Conservation (phyloP, 164 flowering plant genomes). For the Umbellularia californica region DNA sequence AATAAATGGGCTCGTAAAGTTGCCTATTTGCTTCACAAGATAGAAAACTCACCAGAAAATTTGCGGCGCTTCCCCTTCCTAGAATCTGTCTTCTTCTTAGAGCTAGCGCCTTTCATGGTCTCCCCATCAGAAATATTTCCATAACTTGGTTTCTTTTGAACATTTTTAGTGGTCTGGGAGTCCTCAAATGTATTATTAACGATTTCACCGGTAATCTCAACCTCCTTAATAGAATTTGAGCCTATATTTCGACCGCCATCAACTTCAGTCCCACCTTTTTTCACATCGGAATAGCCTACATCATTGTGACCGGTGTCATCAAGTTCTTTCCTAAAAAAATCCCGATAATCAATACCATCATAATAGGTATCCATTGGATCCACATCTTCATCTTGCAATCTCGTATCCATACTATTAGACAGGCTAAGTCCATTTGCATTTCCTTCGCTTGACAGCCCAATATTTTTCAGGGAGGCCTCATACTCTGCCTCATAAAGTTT, state of each 20-base stretch:
- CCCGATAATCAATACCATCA: conserved; percentile 70
- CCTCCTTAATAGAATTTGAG: conserved; percentile 18
- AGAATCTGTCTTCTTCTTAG: conserved; percentile 32
- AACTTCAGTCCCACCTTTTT: conserved; percentile 6
- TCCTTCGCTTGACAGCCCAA: background rate
- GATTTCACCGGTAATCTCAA: conserved; percentile 17
- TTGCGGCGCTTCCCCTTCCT: conserved; percentile 48
- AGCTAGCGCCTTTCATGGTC: conserved; percentile 30
- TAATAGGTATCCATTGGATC: conserved; percentile 27
- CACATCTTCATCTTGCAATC: background rate
- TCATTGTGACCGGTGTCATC: conserved; percentile 31
- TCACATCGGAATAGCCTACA: conserved; percentile 18
- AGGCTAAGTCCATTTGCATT: background rate
- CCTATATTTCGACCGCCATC: conserved; percentile 15
- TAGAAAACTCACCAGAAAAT: conserved; percentile 36
- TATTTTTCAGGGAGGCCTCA: conserved; percentile 52
- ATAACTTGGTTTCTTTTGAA: conserved; percentile 25
- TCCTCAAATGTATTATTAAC: conserved; percentile 21
- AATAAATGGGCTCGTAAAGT: background rate
- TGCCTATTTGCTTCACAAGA: background rate
- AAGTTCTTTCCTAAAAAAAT: conserved; percentile 42
- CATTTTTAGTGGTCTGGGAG: conserved; percentile 11
- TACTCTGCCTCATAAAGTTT: conserved; percentile 83
- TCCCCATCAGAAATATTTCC: conserved; percentile 20
- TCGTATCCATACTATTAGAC: background rate